Evolutionary conservation across 768 basidiomycete species (phyloP).

Genomic region (Termitomyces sp.): DNA sequence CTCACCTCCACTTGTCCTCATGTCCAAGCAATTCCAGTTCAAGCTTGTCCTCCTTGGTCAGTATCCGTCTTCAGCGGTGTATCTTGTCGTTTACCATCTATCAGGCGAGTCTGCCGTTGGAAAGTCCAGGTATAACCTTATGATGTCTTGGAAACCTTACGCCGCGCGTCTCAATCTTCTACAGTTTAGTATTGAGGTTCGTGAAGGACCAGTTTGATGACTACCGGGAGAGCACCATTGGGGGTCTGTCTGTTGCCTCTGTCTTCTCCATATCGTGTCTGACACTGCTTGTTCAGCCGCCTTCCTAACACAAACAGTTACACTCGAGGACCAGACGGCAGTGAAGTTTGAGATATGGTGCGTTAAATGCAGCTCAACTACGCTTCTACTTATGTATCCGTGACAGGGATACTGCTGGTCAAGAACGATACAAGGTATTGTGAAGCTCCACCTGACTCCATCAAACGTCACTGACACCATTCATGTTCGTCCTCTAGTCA

Average conservation of each 20-base stretch:
- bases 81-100: conserved; percentile 11
- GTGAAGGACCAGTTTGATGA: conserved; percentile 97
- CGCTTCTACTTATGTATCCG: conserved; percentile 4
- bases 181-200: conserved; percentile 89
- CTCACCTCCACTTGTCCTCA: conserved; percentile 37
- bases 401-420: conserved; percentile 89
- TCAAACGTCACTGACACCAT: conserved; percentile 7
- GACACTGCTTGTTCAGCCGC: conserved; percentile 56
- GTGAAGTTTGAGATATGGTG: conserved; percentile 99
- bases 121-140: conserved; percentile 75
- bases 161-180: conserved; percentile 21
- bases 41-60: conserved; percentile 94
- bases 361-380: conserved; percentile 16
- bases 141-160: conserved; percentile 19
- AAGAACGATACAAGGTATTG: conserved; percentile 90
- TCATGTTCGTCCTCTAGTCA: conserved; percentile 18
- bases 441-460: conserved; percentile 8
- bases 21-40: conserved; percentile 94
- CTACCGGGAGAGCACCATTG: conserved; percentile 92
- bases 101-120: conserved; percentile 97
- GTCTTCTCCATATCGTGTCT: neutral
- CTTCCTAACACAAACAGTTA: conserved; percentile 97
- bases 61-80: conserved; percentile 17
- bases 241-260: conserved; percentile 44
- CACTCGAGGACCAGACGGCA: conserved; percentile 80